Base-by-base conservation (phyloP, 2,329 filamentous ascomycete species). In the Meredithiella fracta region DNA sequence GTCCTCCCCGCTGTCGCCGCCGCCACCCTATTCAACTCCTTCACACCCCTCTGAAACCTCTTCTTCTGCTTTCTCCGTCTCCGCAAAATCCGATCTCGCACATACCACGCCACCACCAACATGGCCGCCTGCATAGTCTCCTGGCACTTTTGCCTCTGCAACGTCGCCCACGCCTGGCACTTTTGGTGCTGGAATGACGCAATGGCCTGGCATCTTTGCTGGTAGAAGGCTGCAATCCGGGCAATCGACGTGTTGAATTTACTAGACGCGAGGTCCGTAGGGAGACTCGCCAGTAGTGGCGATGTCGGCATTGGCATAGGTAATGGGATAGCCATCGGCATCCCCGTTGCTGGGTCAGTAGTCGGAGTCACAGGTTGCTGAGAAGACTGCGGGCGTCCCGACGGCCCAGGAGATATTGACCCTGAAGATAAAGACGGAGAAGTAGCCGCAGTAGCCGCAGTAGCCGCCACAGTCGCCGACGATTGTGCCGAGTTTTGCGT, bases 71-170 rank as follows among this genome's bases (percentile, higher is more conserved):
- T 64, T 60, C 65, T 66, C 47, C 71, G 66, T 26, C 71, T 66
- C 31, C 72, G 67, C 58, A 68, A 65, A 60, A 74, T 72, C 31
- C 71, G 69, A 60, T 74, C 72, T 47, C 72, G 68, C 47, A 73
- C 68, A 60, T 74, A 73, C 72, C 72, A 74, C 11, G 72, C 72
- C 31, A 74, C 70, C 3, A 74, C 69, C 22, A 74, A 63, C 69
- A 73, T 73, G 57, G 72, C 70, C 0, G 72, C 72, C 60, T 72
- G 71, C 65, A 69, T 72, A 67, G 71, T 71, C 59, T 73, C 72
- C 63, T 73, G 71, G 60, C 69, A 72, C 62, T 71, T 70, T 60
- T 72, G 69, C 44, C 70, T 67, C 62, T 74, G 70, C 62, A 69
- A 65, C 60, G 64, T 68, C 56, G 71, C 72, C 72, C 72, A 74